These are phyloP conservation scores for Cladophialophora yegresii DNA, from an alignment of 2,329 filamentous ascomycete species.

Conservation along the genomic window DNA sequence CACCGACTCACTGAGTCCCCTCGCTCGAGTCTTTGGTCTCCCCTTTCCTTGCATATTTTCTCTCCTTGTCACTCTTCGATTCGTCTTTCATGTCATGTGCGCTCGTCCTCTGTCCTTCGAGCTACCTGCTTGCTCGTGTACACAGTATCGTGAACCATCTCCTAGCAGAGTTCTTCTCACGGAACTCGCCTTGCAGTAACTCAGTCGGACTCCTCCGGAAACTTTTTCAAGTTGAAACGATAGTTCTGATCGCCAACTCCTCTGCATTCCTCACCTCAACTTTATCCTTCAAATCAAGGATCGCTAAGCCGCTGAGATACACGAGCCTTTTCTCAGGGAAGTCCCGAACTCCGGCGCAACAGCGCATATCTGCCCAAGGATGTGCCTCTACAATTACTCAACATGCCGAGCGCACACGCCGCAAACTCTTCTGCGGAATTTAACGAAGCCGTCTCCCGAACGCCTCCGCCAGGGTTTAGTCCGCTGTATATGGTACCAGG, in stretches of 20 bases:
- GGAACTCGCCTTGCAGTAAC: background rate
- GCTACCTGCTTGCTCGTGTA: background rate
- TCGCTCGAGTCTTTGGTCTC: background rate
- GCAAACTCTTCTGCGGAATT: background rate
- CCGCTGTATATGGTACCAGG: constrained; percentile 18
- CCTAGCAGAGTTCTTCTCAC: background rate
- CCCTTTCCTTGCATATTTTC: background rate
- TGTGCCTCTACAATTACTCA: constrained; percentile 16
- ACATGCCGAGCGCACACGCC: constrained; percentile 1
- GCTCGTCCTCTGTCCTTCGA: background rate
- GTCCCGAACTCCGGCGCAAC: no score
- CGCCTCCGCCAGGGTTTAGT: background rate
- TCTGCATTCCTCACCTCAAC: background rate
- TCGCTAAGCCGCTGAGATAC: no score
- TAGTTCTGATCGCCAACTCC: background rate
- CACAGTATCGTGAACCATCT: background rate
- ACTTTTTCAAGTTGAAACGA: background rate
- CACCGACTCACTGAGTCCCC: background rate
- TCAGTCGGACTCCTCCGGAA: background rate
- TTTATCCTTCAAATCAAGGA: background rate
- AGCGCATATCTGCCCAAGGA: no score
- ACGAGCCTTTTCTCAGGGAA: no score
- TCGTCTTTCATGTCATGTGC: background rate
- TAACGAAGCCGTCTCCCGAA: background rate
- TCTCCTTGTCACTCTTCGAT: background rate